Base-by-base conservation (phyloP, 768 basidiomycete species). In the Rhodosporidiobolus sp. region DNA sequence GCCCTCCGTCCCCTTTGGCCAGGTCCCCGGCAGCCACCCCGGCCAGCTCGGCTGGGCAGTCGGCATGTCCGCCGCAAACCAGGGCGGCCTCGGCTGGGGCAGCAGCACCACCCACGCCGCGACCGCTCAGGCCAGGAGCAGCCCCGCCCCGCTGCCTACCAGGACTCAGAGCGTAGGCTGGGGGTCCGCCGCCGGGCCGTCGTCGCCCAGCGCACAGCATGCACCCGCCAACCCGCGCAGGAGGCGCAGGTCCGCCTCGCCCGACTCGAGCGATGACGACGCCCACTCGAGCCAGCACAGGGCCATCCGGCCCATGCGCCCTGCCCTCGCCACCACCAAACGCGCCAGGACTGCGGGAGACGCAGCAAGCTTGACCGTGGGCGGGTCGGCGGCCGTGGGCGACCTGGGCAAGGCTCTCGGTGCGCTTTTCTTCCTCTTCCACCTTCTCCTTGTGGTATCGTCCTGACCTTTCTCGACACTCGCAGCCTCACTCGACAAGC, bases 321-420 rank as follows among this genome's bases (percentile, higher is more conserved):
- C 30, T 2, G 8, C 28, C 32, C 8, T 45, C 30, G 30, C 22
- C 0, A 46, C 48, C 48, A 22, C 30, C 3, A 49, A 65, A 35
- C 56, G 65, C 26, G 65, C 65, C 3, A 49, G 65, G n/a, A 34
- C 19, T 0, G 28, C 55, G 26, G 34, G 34, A 3, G 46, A 16
- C 6, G 52, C 58, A 19, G 46, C 22, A 2, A 56, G 52, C 0
- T 28, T 62, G 50, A 28, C 24, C 11, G 50, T 28, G 1, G 62
- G 62, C 5, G 12, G 26, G 4, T 34, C 28, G 12, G 22, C 32
- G 10, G 52, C 53, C 19, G 60, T 61, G 10, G 56, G 55, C 20
- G 78, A 79, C 35, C 32, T 79, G 8, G 78, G 77, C 59, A 79
- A 79, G 48, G 69, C 71, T 3, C 63, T 79, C 34, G 75, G 78